Base-by-base conservation (phyloP, 2,329 filamentous ascomycete genomes). In the Lecanosticta acicola region DNA sequence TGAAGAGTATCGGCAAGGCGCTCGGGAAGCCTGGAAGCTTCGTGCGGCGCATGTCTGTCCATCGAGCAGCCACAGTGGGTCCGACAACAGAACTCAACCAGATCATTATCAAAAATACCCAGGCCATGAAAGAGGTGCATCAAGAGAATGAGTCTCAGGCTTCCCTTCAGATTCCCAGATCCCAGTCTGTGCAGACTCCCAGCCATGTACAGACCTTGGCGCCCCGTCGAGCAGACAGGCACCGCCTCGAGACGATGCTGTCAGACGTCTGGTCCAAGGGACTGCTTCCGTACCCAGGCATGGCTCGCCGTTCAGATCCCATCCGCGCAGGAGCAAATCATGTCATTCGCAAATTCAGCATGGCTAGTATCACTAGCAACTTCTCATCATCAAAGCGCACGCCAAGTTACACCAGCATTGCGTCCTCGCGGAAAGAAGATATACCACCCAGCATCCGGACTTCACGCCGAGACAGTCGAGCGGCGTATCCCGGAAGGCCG, bases 31-130 rank as follows among this genome's bases (percentile, higher is more conserved):
- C 82, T 59, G 81, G 85, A 46, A 73, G 69, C 41, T 63, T 80
- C 54, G 78, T 83, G 47, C 78, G 84, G 48, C 78, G 79, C 44
- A 77, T 89, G 57, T 94, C 88, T 2, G 83, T 94, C 51, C 86
- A 91, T 56, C 78, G 87, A 49, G 80, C 87, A 20, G 83, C 84
- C 1, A 87, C 87, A 0, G 74, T 89, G 18, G 82, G 84, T 13
- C 74, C 81, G 11, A 86, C 81, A 56, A 77, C 79, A 11, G 75
- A 81, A 33, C 66, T 84, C 42, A 84, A 78, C 51, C 86, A 93
- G 59, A 81, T 95, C 41, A 84, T 94, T 39, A 80, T 96, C 60
- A 91, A 87, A 61, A 94, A 94, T 59, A 95, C 90, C 0, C 83
- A 83, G 57, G 77, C 79, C 2, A 72, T 80, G 38, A 83, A 81